Percentiles rank a stretch among this genome's conserved stretches.
Conservation (phyloP, 83 land plant species). For the Diphasiastrum complanatum region DNA sequence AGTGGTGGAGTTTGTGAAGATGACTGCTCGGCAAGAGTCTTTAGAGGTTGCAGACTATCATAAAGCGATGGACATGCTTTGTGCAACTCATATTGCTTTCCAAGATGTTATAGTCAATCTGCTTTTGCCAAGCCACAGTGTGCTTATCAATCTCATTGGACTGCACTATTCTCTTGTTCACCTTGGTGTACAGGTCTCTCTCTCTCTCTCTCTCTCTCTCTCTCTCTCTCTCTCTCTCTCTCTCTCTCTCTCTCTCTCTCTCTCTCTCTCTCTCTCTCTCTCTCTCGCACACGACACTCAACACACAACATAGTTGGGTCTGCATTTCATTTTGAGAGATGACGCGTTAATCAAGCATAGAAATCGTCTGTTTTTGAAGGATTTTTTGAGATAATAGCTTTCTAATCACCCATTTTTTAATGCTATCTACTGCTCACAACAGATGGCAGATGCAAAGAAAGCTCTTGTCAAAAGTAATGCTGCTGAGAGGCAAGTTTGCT, state of each 20-base stretch:
- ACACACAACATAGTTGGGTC: too few species aligned
- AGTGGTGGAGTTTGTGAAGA: constrained; percentile 43
- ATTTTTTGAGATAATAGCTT: too few species aligned
- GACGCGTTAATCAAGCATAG: too few species aligned
- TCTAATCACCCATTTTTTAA: too few species aligned
- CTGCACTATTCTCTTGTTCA: constrained; percentile 59
- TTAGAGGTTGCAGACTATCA: constrained; percentile 70
- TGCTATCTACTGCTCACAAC: constrained; percentile 14
- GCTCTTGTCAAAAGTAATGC: constrained; percentile 44
- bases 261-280: too few species aligned
- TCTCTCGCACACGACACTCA: too few species aligned
- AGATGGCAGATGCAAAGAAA: constrained; percentile 40
- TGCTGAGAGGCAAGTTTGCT: constrained; percentile 53
- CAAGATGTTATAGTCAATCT: constrained; percentile 55
- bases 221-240: too few species aligned
- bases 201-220: background rate
- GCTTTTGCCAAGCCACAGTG: constrained; percentile 46
- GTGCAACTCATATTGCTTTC: constrained; percentile 38
- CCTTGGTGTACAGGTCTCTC: constrained; percentile 49
- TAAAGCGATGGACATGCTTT: constrained; percentile 50
- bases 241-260: too few species aligned
- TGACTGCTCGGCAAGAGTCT: constrained; percentile 42
- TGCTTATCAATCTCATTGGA: constrained; percentile 76
- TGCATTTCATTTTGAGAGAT: too few species aligned
- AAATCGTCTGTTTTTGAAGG: too few species aligned